Base-by-base conservation (phyloP, 75 land plant species). In the Larix kaempferi region DNA sequence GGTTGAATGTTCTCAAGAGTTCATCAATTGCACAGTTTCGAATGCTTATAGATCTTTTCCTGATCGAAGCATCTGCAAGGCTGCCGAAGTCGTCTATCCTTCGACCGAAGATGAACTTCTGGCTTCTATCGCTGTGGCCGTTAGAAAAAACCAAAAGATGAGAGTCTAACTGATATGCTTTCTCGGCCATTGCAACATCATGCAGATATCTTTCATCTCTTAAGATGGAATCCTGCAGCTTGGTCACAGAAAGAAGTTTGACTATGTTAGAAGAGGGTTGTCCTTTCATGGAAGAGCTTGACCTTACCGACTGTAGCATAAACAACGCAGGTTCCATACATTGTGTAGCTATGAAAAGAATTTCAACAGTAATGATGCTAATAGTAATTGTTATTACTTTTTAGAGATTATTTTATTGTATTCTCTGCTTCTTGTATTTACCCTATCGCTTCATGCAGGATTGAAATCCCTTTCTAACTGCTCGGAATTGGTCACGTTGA, bases 181-280 rank as follows among this genome's bases (percentile, higher is more conserved):
- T 97, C 59, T 83, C 81, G 27, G 76, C 86, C 26, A 85, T 97
- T 58, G 85, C 92, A 56, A 82, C 61, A 49, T 84, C 86, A 55
- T 97, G 99, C 80, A 82, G 76, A 55, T 78, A 82, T 23, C 95
- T 97, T 26, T 78, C 77, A 56, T 91, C 91, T 10, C 85, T 97
- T 39, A 94, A 78, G 71, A 89, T 97, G 91, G 99, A 97, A 77
- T 90, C 95, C 37, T 97, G 99, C 59, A 74, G 82, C 56, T 64
- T 83, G 26, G 85, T 97, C 56, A 74, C 91, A 26, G 83, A 83
- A 19, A 88, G 92, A 63, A 89, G 92, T 14, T 87, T 97, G 61
- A 52, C 59, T 8, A 76, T 85, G 79, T 84, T 97, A 75, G 98
- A 98, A 29, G 72, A 80, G 65, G 59, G 81, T 5, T 92, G 98